Evolutionary conservation across 768 basidiomycete species (phyloP), one percentile per base, ranked within the genome.

Genomic region (Tephrocybe sp.): DNA sequence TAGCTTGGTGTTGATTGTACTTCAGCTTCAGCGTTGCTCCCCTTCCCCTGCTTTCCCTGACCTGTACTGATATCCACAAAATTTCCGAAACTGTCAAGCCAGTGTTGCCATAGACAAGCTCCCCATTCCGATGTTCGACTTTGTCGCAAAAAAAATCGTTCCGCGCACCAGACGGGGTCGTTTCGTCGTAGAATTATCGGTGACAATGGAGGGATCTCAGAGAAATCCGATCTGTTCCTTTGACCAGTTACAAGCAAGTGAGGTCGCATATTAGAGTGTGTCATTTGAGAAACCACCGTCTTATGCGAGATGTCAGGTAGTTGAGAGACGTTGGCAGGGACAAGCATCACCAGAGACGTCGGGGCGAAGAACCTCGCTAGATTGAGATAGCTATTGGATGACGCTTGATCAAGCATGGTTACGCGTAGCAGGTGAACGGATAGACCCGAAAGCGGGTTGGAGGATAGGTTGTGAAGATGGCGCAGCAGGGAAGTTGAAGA

Each of bases 21-120:
- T n/a, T n/a, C n/a, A n/a, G n/a, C n/a, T n/a, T n/a, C n/a, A n/a
- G n/a, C n/a, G n/a, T n/a, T n/a, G n/a, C n/a, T n/a, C n/a, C n/a
- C n/a, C n/a, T n/a, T n/a, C n/a, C n/a, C n/a, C n/a, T n/a, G n/a
- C n/a, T n/a, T n/a, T 45, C 52, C 53, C 57, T 66, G 35, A 53
- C 56, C n/a, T 51, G 51, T 31, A 52, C 62, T 42, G 38, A 62
- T 37, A 57, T 61, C 18, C 62, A 62, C 9, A 5, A 69, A 62
- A 11, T 65, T 64, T 12, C 83, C 83, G 28, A 72, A 74, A 47
- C 70, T 75, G 47, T 82, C 77, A 22, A 86, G 69, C 70, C 78
- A 79, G 49, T 84, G 51, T 56, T 82, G 80, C 84, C 84, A 87
- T 12, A 86, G 63, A 60, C 85, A 87, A 50, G 83, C 80, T 27